These are phyloP conservation scores for Candolleomyces aberdarensis DNA, from an alignment of 768 basidiomycete genomes.

Conservation along the genomic window DNA sequence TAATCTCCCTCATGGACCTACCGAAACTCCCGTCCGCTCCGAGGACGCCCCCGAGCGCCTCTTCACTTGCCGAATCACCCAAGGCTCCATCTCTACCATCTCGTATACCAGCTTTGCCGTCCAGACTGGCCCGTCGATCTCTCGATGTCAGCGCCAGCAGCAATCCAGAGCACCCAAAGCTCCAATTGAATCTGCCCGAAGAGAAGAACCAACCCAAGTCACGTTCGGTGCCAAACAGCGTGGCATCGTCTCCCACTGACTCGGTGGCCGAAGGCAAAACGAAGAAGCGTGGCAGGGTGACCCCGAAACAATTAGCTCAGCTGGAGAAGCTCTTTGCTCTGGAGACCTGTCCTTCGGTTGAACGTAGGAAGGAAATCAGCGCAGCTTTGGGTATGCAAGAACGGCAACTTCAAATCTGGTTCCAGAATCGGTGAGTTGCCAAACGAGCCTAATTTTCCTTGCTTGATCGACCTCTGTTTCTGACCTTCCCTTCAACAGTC, in stretches of 20 bases:
- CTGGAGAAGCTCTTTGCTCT: conserved; percentile 66
- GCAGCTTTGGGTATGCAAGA: conserved; percentile 77
- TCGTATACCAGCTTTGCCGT: no score
- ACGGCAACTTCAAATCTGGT: conserved; percentile 89
- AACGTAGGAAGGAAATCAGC: conserved; percentile 69
- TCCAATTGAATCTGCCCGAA: no score
- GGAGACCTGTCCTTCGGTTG: conserved; percentile 72
- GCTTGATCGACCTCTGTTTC: conserved; percentile 5
- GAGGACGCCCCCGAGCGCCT: no score
- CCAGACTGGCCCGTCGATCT: no score
- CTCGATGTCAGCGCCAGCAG: no score
- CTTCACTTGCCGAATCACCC: no score
- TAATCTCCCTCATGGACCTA: no score
- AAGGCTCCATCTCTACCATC: no score
- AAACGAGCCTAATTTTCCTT: not conserved
- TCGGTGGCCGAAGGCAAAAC: not conserved
- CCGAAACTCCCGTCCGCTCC: no score
- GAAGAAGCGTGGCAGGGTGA: conserved; percentile 70
- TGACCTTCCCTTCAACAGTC: conserved; percentile 35
- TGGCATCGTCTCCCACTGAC: not conserved
- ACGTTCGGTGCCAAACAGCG: no score
- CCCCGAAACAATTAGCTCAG: conserved; percentile 74
- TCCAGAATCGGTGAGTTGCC: conserved; percentile 68
- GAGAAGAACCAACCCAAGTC: no score
- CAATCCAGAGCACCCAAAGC: no score